Evolutionary conservation across 495 filamentous ascomycete genomes (phyloP).

Genomic region (Xylaria scruposa): DNA sequence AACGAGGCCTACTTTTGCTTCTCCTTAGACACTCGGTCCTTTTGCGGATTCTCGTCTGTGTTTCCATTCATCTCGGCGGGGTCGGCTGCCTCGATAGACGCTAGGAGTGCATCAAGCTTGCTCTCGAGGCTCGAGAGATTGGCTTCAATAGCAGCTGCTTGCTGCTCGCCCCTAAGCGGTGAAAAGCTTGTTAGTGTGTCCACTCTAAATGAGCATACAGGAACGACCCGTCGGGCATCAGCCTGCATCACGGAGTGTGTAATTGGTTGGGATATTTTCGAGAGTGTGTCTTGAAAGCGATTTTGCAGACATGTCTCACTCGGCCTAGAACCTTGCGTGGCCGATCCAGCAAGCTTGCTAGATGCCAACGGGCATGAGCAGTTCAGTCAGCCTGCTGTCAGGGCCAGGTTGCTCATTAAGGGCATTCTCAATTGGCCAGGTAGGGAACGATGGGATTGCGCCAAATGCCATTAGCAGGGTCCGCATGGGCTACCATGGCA

Average conservation of each 20-base stretch:
- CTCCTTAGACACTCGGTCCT: constrained; percentile 26
- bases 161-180: constrained; percentile 58
- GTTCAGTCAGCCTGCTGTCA: not conserved
- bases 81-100: constrained; percentile 43
- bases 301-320: not conserved
- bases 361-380: too few species aligned
- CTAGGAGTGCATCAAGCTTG: constrained; percentile 61
- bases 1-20: constrained; percentile 18
- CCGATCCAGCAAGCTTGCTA: not conserved
- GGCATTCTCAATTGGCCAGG: constrained; percentile 18
- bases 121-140: constrained; percentile 57
- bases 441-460: constrained; percentile 13
- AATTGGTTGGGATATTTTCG: not conserved
- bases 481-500: not conserved
- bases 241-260: not conserved
- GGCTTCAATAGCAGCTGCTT: constrained; percentile 61
- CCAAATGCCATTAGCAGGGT: constrained; percentile 22
- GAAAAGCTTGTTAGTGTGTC: constrained; percentile 7
- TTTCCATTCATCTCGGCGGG: not conserved
- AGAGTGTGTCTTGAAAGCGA: not conserved
- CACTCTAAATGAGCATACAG: not conserved
- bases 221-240: not conserved
- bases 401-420: not conserved
- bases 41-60: not conserved
- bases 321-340: not conserved